These are phyloP conservation scores for Claviceps arundinis DNA, from an alignment of 2,329 filamentous ascomycete species.

Conservation along the genomic window DNA sequence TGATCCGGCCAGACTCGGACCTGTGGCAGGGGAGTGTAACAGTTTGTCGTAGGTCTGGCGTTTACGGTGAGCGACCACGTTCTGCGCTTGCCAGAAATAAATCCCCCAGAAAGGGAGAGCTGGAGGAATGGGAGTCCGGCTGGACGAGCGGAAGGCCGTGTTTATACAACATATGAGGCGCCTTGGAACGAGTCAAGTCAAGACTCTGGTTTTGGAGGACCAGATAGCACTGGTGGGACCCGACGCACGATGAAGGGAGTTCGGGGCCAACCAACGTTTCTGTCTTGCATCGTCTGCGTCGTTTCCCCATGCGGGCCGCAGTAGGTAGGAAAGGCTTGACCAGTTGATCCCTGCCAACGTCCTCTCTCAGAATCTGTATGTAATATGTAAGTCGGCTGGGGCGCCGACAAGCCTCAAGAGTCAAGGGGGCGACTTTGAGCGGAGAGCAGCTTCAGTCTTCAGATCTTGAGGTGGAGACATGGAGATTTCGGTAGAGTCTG, in stretches of 20 bases:
- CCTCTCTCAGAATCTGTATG: background rate
- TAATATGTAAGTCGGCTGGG: no score
- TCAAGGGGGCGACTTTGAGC: no score
- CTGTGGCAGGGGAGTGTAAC: background rate
- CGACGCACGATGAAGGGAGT: slow-evolving; percentile 4
- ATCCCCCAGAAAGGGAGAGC: slow-evolving; percentile 9
- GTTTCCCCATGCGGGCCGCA: slow-evolving; percentile 2
- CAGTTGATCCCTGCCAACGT: background rate
- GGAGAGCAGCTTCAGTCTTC: no score
- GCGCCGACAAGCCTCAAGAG: no score
- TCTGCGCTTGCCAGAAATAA: slow-evolving; percentile 6
- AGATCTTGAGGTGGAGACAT: no score
- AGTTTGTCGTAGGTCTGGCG: slow-evolving; percentile 1
- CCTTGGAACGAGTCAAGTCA: slow-evolving; percentile 10
- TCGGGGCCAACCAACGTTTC: background rate
- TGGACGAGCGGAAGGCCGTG: slow-evolving; percentile 17
- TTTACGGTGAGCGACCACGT: slow-evolving; percentile 1
- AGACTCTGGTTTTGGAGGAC: background rate
- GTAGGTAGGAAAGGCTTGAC: background rate
- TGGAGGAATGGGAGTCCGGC: slow-evolving; percentile 3
- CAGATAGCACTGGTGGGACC: background rate
- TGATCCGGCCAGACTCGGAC: background rate
- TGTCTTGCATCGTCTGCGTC: background rate
- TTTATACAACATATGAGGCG: slow-evolving; percentile 17
- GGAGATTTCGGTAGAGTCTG: no score